These are phyloP conservation scores for Pythium utonaiense DNA, from an alignment of 352 stramenopile species.

Conservation along the genomic window DNA sequence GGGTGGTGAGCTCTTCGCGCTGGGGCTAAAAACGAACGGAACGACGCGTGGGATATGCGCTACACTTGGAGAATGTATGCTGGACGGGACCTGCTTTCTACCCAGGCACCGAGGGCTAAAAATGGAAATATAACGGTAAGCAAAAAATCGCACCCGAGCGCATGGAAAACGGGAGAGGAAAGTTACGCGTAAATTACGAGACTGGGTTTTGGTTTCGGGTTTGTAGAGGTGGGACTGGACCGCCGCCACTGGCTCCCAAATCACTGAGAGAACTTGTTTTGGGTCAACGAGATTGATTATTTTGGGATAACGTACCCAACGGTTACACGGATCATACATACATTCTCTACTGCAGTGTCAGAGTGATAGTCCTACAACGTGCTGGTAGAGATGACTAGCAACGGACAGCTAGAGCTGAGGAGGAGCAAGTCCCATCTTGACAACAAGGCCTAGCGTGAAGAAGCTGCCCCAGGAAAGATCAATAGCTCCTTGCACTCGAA, in stretches of 20 bases:
- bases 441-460: too few relatives aligned
- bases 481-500: too few relatives aligned
- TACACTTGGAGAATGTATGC: constrained; percentile 18
- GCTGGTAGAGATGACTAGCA: too few relatives aligned
- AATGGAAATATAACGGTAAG: constrained; percentile 26
- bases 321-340: too few relatives aligned
- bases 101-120: constrained; percentile 13
- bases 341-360: too few relatives aligned
- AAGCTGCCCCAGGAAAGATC: too few relatives aligned
- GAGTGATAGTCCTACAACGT: too few relatives aligned
- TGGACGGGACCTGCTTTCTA: neutral
- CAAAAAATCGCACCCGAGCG: neutral
- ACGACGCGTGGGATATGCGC: neutral
- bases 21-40: constrained; percentile 12
- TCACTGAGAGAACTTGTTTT: too few relatives aligned
- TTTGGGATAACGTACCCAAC: too few relatives aligned
- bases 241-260: neutral
- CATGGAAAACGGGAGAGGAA: neutral
- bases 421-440: too few relatives aligned
- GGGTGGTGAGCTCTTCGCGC: neutral
- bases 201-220: neutral
- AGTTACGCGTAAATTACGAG: neutral
- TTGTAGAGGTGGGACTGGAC: neutral
- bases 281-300: too few relatives aligned
- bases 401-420: too few relatives aligned